phyloP scores from a whole-genome alignment of 305 asterid genomes.

The Rubia tinctorum region DNA sequence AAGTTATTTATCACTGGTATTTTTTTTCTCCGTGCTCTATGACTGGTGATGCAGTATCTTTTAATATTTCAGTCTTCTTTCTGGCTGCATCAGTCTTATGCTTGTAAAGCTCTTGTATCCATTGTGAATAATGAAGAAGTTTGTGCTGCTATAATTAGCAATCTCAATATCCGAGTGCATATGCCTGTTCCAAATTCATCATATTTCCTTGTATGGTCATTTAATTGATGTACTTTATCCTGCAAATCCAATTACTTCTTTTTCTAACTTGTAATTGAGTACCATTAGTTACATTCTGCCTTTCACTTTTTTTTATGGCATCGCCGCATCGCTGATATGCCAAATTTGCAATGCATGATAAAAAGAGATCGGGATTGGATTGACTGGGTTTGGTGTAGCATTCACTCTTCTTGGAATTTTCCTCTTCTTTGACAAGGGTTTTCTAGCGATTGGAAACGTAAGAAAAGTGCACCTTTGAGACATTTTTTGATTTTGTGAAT shows the following conservation, averaged over 20 bases:
- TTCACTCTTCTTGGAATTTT: conserved; percentile 31
- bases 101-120: not conserved
- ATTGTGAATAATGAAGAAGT: not conserved
- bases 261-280: not conserved
- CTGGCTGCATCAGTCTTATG: not conserved
- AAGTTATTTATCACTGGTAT: not conserved
- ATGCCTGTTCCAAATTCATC: not conserved
- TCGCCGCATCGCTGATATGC: not conserved
- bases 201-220: not conserved
- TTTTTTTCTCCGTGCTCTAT: not conserved
- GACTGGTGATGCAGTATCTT: not conserved
- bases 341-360: not conserved
- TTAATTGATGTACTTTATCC: not conserved
- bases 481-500: conserved; percentile 1
- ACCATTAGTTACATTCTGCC: not conserved
- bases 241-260: not conserved
- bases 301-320: not conserved
- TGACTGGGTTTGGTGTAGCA: conserved; percentile 37
- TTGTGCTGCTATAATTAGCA: not conserved
- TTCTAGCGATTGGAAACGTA: conserved; percentile 46
- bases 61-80: not conserved
- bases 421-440: conserved; percentile 33
- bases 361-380: conserved; percentile 39
- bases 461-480: conserved; percentile 8
- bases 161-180: not conserved